Base-by-base conservation (phyloP, 1,139 yeast species). In the Ashbya aceris region DNA sequence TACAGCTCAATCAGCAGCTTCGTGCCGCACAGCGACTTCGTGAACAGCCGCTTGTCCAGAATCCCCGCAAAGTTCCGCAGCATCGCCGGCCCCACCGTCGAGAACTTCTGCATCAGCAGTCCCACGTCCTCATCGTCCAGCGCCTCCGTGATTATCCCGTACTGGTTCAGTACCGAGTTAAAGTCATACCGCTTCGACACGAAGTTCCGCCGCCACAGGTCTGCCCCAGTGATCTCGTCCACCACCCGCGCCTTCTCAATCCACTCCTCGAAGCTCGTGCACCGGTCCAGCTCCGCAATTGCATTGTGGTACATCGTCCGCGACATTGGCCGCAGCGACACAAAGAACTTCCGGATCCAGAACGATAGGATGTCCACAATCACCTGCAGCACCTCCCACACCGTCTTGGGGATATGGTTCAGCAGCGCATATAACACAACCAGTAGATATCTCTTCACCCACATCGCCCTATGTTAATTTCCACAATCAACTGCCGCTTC, bases 51-150 rank as follows among this genome's bases (percentile, higher is more conserved):
- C 52, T 81, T 80, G 52, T 83, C 86, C 2, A 94, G 76, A 4
- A 91, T 84, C 1, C 96, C 94, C 7, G 96, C 98, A 64, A 91
- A 83, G 58, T 91, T 91, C 28, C 98, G 67, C 38, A 91, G 66
- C 54, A 86, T 61, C 20, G 60, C 54, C 1, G 65, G 73, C 2
- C 70, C 70, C 0, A 96, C 95, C 0, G 95, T 83, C 36, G 96
- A 67, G 38, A 91, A 71, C 36, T 83, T 67, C 23, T 85, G 80
- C 66, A 83, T 73, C 27, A 91, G 69, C 33, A 68, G 63, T 23
- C 70, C 72, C 2, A 76, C 65, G 54, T 85, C 81, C n/a, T 72
- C 74, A 8, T 69, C 66, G 11, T 69, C 63, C 41, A 94, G 65
- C 0, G 95, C 91, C 28, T 72, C 73, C 32, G 73, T 68, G 38